phyloP scores from a whole-genome alignment of 768 basidiomycete species.

The Amanita brunnescens region DNA sequence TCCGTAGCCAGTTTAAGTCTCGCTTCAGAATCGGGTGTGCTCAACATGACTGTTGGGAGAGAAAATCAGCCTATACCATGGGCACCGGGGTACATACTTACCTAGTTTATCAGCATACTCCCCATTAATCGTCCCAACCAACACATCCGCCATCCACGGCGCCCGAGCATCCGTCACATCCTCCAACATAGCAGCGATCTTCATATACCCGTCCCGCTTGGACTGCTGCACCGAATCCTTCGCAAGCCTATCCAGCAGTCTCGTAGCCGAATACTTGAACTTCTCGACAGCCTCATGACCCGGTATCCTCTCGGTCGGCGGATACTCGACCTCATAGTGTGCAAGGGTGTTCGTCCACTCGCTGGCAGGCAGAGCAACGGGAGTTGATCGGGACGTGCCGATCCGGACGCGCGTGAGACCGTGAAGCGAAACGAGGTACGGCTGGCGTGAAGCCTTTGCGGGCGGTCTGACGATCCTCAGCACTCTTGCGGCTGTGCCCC shows the following conservation, averaged over 20 bases:
- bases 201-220: constrained; percentile 58
- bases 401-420: constrained; percentile 63
- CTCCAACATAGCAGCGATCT: constrained; percentile 64
- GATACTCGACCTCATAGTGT: constrained; percentile 39
- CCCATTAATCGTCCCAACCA: constrained; percentile 53
- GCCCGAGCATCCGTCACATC: constrained; percentile 56
- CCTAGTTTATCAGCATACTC: constrained; percentile 70
- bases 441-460: constrained; percentile 42
- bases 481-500: constrained; percentile 66
- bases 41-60: constrained; percentile 43
- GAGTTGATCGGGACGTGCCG: constrained; percentile 25
- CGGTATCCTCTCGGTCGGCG: constrained; percentile 37
- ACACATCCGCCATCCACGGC: constrained; percentile 71
- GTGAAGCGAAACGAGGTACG: constrained; percentile 64
- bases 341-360: constrained; percentile 24
- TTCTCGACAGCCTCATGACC: constrained; percentile 47
- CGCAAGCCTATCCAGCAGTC: constrained; percentile 58
- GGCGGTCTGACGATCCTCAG: constrained; percentile 60
- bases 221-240: constrained; percentile 38
- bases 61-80: not conserved
- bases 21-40: constrained; percentile 48
- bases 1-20: constrained; percentile 61
- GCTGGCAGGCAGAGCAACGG: constrained; percentile 19
- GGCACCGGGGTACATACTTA: constrained; percentile 21
- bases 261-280: constrained; percentile 61